These are phyloP conservation scores for Talaromyces rugulosus DNA, from an alignment of 2,329 filamentous ascomycete genomes.

Conservation along the genomic window DNA sequence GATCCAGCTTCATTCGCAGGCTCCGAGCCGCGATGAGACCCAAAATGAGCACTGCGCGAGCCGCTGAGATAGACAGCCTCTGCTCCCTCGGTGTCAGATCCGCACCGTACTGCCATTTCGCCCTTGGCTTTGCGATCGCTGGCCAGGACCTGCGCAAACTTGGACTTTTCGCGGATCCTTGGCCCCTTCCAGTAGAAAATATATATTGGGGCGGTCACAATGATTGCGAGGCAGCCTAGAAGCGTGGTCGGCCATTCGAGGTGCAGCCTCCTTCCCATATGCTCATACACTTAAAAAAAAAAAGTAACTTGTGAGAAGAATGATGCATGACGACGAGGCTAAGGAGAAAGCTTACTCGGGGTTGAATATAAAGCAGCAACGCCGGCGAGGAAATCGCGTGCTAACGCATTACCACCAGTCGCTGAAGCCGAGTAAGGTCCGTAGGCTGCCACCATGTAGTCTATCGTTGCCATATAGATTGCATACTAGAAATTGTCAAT, in stretches of 20 bases:
- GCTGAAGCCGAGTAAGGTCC: slow-evolving; percentile 61
- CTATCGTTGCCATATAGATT: slow-evolving; percentile 62
- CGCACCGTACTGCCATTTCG: slow-evolving; percentile 11
- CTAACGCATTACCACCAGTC: slow-evolving; percentile 62
- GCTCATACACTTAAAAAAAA: slow-evolving; percentile 31
- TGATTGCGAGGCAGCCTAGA: slow-evolving; percentile 55
- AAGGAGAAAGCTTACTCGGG: slow-evolving; percentile 38
- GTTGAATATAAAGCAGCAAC: slow-evolving; percentile 56
- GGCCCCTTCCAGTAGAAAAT: slow-evolving; percentile 63
- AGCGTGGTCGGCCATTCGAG: slow-evolving; percentile 58
- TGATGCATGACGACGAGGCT: background rate
- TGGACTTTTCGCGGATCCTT: slow-evolving; percentile 53
- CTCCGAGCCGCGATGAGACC: background rate
- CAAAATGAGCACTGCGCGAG: slow-evolving; percentile 1
- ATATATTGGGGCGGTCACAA: slow-evolving; percentile 61
- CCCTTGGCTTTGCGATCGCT: slow-evolving; percentile 30
- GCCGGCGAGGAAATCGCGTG: slow-evolving; percentile 60
- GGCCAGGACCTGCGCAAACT: slow-evolving; percentile 60
- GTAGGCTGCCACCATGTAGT: slow-evolving; percentile 65
- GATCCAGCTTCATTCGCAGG: background rate
- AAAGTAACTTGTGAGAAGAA: background rate
- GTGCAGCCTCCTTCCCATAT: slow-evolving; percentile 49
- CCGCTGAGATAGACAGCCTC: slow-evolving; percentile 13
- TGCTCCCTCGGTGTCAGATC: slow-evolving; percentile 12
- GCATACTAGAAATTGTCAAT: slow-evolving; percentile 22